Base-by-base conservation (phyloP, 176 grass and related monocot species). In the Rhynchospora tenuis region DNA sequence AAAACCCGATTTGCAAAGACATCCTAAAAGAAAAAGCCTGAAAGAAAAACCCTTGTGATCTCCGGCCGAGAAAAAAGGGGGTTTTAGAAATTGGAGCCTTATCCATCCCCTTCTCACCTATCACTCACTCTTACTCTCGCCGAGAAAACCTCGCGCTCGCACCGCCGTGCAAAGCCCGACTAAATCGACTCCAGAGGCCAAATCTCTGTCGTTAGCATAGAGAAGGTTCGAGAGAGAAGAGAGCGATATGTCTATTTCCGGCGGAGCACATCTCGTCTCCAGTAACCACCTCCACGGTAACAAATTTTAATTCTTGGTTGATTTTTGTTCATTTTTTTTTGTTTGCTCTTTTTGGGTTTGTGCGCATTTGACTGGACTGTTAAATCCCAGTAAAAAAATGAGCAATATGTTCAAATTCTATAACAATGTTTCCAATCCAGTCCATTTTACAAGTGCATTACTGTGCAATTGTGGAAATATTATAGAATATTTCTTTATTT, bases 201-300 rank as follows among this genome's bases (percentile, higher is more conserved):
- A 5, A 38, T 44, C 29, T 44, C 66, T 71, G 13, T 17, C 42
- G 27, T 17, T 71, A 24, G 66, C 38, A 44, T 71, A n/a, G 43
- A 47, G 6, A 48, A 45, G 71, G 71, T 61, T 7, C 19, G 80
- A 65, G 22, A 43, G 20, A 45, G 79, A 38, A 47, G 19, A 64
- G 59, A 63, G 57, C 43, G 56, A 80, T 9, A 82, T 82, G 80
- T 82, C 57, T 64, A 51, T 56, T 56, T 77, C 80, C 59, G 45
- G 23, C 33, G 80, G 59, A 31, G 80, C 33, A 65, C 60, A 82
- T 82, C 44, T 82, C 45, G 80, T 82, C 61, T 82, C 80, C 22
- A 54, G 59, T 51, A 82, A 65, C 22, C 9, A 50, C 24, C 43
- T 82, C 15, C 80, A 82, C 44, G 63, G 80, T 82, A 67, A 67